Percentiles rank a stretch among this genome's conserved stretches.
phyloP scores from a whole-genome alignment of 257 asterid genomes.

The Fraxinus excelsior region DNA sequence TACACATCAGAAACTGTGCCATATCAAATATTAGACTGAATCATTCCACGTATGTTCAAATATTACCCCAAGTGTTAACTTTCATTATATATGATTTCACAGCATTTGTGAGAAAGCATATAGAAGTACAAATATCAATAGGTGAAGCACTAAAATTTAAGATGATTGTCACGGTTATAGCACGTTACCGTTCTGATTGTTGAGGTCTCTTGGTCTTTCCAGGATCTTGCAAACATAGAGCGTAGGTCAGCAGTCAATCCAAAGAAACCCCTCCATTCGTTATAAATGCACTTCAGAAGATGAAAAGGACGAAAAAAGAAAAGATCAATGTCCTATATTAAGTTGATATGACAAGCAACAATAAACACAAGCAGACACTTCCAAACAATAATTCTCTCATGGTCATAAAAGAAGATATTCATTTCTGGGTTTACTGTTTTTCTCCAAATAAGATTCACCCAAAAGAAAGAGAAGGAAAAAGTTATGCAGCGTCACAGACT shows the following conservation, averaged over 20 bases:
- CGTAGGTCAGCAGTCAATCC: conserved; percentile 79
- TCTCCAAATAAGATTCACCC: background rate
- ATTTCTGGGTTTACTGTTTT: background rate
- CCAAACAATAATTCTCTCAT: background rate
- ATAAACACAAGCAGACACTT: background rate
- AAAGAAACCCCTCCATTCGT: conserved; percentile 78
- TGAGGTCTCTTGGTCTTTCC: conserved; percentile 62
- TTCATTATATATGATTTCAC: background rate
- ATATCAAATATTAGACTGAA: background rate
- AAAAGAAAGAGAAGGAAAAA: background rate
- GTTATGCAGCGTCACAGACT: background rate
- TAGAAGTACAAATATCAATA: conserved; percentile 6
- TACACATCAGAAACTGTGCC: background rate
- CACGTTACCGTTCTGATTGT: conserved; percentile 58
- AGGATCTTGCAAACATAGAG: conserved; percentile 51
- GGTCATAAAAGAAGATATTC: background rate
- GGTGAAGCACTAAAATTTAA: background rate
- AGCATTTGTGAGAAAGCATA: background rate
- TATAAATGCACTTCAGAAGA: conserved; percentile 68
- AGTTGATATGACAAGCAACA: conserved; percentile 2
- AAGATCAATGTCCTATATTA: background rate
- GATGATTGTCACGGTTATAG: background rate
- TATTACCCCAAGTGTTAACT: background rate
- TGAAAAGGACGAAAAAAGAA: background rate
- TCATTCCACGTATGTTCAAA: background rate